Evolutionary conservation across 306 rosid genomes (phyloP), one percentile per base, ranked within the genome.

Genomic region (Casuarina glauca): DNA sequence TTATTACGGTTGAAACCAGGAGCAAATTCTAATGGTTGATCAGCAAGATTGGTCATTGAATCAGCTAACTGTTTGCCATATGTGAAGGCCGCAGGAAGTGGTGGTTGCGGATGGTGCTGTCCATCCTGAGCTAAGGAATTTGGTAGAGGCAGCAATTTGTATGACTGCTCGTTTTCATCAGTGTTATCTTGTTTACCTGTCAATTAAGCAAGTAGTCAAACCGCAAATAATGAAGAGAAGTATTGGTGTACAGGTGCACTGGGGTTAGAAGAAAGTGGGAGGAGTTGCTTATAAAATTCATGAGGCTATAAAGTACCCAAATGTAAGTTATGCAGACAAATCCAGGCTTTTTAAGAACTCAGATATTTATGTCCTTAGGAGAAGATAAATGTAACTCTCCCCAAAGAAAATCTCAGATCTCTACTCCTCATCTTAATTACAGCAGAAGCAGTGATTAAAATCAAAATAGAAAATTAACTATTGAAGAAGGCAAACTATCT

Each of bases 1-100:
- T 72, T 80, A 55, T 87, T 97, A 80, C 66, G 90, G 82, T 75
- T 85, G 83, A 88, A 95, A 86, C 90, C 81, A 42, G 93, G 94
- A 68, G 93, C 87, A 91, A 95, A 95, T 50, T 95, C 96, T 80
- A 93, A 83, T 73, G 99, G 99, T 87, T 93, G 96, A 83, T 95
- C 99, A 74, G 97, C 94, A 84, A 82, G 88, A 85, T 78, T 91
- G 81, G 79, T 74, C 36, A 83, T 36, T 16, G 90, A 81, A 52
- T 86, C 92, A 78, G 73, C 85, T 68, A 88, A 82, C 74, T 88
- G 89, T 81, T 75, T 87, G 70, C 82, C 82, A 60, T 80, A 75
- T 74, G 84, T 83, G 80, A 78, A 87, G 69, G 85, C 81, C 35
- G 80, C 71, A 70, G 82, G 89, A 81, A 81, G 76, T 2, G 86